Conservation (phyloP, 2,329 filamentous ascomycete genomes). For the Hymenoscyphus fructigenus region DNA sequence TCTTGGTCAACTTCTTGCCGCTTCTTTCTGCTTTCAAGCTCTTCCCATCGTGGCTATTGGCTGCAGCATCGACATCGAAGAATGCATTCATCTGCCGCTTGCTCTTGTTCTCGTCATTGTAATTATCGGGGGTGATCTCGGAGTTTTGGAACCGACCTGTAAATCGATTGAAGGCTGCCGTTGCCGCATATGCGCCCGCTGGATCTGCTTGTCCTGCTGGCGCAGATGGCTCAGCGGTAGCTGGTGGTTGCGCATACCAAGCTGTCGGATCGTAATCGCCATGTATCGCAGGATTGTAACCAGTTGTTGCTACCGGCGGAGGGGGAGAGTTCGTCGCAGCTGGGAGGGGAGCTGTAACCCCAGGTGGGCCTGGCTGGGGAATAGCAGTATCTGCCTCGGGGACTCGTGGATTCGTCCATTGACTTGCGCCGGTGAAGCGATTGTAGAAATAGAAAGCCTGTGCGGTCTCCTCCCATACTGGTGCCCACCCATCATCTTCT, state of each 20-base stretch:
- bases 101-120: conserved; percentile 86
- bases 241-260: conserved; percentile 75
- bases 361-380: conserved; percentile 28
- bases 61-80: conserved; percentile 93
- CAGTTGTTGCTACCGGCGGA: conserved; percentile 53
- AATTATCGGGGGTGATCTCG: conserved; percentile 68
- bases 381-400: conserved; percentile 41
- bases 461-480: conserved; percentile 68
- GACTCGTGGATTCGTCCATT: conserved; percentile 86
- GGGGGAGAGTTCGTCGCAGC: conserved; percentile 30
- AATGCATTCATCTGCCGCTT: conserved; percentile 87
- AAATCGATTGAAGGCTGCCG: conserved; percentile 85
- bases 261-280: conserved; percentile 95
- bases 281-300: conserved; percentile 95
- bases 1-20: conserved; percentile 78
- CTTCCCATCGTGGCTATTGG: conserved; percentile 84
- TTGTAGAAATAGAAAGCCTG: conserved; percentile 84
- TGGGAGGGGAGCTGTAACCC: conserved; percentile 35
- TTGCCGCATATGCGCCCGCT: conserved; percentile 59
- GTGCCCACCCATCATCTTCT: conserved; percentile 77
- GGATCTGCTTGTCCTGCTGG: conserved; percentile 39
- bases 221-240: conserved; percentile 39
- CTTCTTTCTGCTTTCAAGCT: conserved; percentile 90
- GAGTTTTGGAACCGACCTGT: conserved; percentile 78
- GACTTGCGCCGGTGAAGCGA: conserved; percentile 69